Evolutionary conservation across 2,329 filamentous ascomycete genomes (phyloP).

Genomic region (Aspergillus ustus): DNA sequence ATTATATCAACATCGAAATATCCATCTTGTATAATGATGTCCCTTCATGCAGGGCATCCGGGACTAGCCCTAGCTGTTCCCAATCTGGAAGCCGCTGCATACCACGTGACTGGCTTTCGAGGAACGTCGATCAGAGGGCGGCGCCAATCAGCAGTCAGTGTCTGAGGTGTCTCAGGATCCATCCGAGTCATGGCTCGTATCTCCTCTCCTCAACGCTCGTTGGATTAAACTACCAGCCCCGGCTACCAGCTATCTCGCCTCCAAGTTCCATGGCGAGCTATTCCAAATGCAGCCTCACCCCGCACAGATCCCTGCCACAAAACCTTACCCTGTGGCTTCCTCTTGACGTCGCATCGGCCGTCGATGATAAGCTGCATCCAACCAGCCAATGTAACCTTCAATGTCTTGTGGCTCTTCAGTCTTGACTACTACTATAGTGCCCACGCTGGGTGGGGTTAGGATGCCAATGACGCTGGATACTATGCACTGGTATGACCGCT

Average conservation of each 20-base stretch:
- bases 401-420: constrained; percentile 8
- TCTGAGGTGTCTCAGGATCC: too few relatives aligned
- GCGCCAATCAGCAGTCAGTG: too few relatives aligned
- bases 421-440: constrained; percentile 2
- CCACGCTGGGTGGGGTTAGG: constrained; percentile 1
- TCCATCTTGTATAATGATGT: too few relatives aligned
- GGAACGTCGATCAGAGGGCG: too few relatives aligned
- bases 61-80: too few relatives aligned
- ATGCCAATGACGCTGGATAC: constrained; percentile 9
- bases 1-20: too few relatives aligned
- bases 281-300: not conserved
- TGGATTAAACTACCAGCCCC: not conserved
- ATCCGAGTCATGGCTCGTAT: not conserved
- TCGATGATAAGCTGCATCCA: constrained; percentile 16
- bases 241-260: not conserved
- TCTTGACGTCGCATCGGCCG: constrained; percentile 6
- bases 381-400: constrained; percentile 17
- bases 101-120: too few relatives aligned
- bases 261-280: not conserved
- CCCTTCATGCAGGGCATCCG: too few relatives aligned
- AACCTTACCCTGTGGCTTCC: not conserved
- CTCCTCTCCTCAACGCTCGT: not conserved
- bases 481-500: not conserved
- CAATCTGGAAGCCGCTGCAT: too few relatives aligned
- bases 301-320: not conserved